Evolutionary conservation across 306 rosid genomes (phyloP), one percentile per base, ranked within the genome.

Genomic region (Urtica urens): DNA sequence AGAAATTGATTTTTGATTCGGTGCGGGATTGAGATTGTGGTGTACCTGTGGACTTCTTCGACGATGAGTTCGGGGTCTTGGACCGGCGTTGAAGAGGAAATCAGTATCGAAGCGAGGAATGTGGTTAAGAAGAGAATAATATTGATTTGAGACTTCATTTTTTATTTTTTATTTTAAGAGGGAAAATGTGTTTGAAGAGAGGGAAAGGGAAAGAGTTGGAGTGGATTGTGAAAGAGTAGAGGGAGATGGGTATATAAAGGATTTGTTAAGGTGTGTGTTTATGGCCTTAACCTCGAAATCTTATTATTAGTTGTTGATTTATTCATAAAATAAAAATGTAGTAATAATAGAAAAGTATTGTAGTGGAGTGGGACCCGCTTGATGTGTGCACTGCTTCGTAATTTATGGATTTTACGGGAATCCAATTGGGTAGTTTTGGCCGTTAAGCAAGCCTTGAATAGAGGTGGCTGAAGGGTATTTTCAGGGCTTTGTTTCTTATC

Each of bases 391-490:
- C n/a, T n/a, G 70, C 61, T 39, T 44, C 68, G 75, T 68, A 84
- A 81, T 81, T 88, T 74, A 84, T 59, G 75, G 67, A n/a, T 52
- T 81, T 90, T 55, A 74, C 80, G 84, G 90, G 82, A 63, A 56
- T 64, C 67, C 39, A 16, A 7, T 70, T 61, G 18, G 86, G 77
- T 44, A 65, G 93, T 76, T 84, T 76, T 70, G 75, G 83, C 90
- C 84, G 80, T 88, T 79, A 75, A 88, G 78, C 68, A 65, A 64
- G 66, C 60, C 83, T 58, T 61, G 46, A 72, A 74, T 77, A 42
- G 58, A 66, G 85, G 71, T 25, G 40, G 40, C 40, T 35, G 0
- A 13, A n/a, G n/a, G n/a, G n/a, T n/a, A n/a, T n/a, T n/a, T n/a
- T n/a, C n/a, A n/a, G n/a, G n/a, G n/a, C n/a, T n/a, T n/a, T n/a